A percentile compares a stretch with the other conserved stretches of the same genome.
These are phyloP conservation scores for Luzula sylvatica DNA, from an alignment of 176 grass and related monocot genomes.

Conservation along the genomic window DNA sequence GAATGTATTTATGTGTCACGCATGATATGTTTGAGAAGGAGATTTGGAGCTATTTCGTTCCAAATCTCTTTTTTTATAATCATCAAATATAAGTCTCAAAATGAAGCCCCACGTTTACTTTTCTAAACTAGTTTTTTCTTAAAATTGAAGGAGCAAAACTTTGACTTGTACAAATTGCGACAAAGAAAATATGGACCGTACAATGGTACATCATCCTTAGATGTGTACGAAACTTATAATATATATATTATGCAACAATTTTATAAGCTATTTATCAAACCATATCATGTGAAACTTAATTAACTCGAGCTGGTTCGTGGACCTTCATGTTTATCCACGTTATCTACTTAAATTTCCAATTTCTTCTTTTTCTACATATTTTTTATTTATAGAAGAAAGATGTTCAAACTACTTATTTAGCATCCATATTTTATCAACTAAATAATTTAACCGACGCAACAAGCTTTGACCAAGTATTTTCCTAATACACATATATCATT, in stretches of 20 bases:
- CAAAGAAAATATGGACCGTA: too few relatives aligned
- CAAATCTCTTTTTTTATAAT: background rate
- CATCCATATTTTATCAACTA: background rate
- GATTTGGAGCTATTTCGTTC: background rate
- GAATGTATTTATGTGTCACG: background rate
- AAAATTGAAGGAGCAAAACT: too few relatives aligned
- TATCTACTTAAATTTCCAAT: background rate
- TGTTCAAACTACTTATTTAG: background rate
- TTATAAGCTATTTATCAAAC: too few relatives aligned
- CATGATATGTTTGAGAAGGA: too few relatives aligned
- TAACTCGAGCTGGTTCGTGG: background rate
- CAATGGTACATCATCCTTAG: too few relatives aligned
- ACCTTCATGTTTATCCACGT: slow-evolving; percentile 15
- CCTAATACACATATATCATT: background rate
- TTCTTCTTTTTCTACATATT: background rate
- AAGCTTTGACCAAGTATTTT: slow-evolving; percentile 3
- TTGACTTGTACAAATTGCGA: too few relatives aligned
- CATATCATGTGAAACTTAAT: too few relatives aligned
- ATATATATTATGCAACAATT: too few relatives aligned
- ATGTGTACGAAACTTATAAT: too few relatives aligned
- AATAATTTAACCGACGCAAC: background rate
- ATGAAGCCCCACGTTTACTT: too few relatives aligned
- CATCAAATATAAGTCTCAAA: too few relatives aligned
- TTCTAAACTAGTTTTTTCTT: too few relatives aligned
- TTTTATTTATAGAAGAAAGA: background rate